Base-by-base conservation (phyloP, 352 stramenopile genomes). In the Pythium phragmitis region DNA sequence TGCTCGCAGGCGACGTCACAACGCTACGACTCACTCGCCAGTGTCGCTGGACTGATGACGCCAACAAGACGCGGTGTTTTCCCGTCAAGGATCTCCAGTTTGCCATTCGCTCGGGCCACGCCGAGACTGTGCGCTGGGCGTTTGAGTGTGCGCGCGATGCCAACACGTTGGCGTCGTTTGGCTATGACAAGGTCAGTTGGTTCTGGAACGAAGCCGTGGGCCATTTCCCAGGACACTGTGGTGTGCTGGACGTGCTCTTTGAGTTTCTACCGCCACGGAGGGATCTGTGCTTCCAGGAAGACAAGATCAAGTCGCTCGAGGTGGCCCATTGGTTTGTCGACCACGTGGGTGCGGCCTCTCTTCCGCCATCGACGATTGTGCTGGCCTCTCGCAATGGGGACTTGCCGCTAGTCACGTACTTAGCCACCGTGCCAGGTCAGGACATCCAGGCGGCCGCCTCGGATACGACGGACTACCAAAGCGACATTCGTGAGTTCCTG, bases 1-100 rank as follows among this genome's bases (percentile, higher is more conserved):
- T 58, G 51, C 51, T 47, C 17, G n/a, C 16, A n/a, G 34, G 51
- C n/a, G 51, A 58, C 21, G 36, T 34, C 9, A 33, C n/a, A 36
- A 58, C 51, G 19, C 51, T 58, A 19, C 34, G 51, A n/a, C 51
- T 58, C 51, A 19, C 34, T 5, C 19, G 5, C 34, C 14, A 23
- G 36, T 58, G 30, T 0, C 12, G 7, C 17, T 58, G 51, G 51
- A 17, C 17, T 11, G 19, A 58, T 19, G 33, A 30, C 16, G 36
- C 8, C 39, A 46, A n/a, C 16, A n/a, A 46, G 17, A 48, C 34
- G 36, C 33, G 51, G n/a, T 7, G 34, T n/a, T 45, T 36, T 12
- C 33, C 11, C 17, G 9, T 58, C 16, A 37, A 58, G 4, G 34
- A 58, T 7, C 51, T 58, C 0, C 51, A 58, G 19, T 58, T 58